Percentiles rank a stretch among this genome's conserved stretches.
Evolutionary conservation across 352 stramenopile species (phyloP).

Genomic region (Phytopythium ostracodes): DNA sequence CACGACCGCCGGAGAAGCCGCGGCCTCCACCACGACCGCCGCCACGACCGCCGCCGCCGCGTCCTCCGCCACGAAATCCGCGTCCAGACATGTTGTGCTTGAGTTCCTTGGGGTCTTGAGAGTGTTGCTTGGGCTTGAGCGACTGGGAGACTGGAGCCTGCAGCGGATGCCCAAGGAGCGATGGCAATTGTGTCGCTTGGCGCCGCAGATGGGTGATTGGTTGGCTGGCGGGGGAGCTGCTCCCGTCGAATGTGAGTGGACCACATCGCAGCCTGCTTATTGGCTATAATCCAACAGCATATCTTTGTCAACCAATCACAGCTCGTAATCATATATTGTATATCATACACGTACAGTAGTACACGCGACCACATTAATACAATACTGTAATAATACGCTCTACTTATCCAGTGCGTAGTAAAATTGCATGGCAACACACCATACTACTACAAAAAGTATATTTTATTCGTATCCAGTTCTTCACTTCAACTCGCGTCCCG

Average conservation of each 20-base stretch:
- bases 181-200: background rate
- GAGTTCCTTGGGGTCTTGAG: background rate
- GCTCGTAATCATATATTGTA: too few relatives aligned
- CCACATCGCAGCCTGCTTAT: background rate
- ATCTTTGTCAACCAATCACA: background rate
- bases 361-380: too few relatives aligned
- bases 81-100: constrained; percentile 40
- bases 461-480: too few relatives aligned
- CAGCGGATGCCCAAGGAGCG: background rate
- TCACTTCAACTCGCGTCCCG: too few relatives aligned
- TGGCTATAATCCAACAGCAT: background rate
- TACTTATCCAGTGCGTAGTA: too few relatives aligned
- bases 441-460: too few relatives aligned
- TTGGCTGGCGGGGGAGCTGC: background rate
- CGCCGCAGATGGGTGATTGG: background rate
- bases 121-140: background rate
- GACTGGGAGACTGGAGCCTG: background rate
- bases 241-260: background rate
- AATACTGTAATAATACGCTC: too few relatives aligned
- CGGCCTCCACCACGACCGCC: constrained; percentile 39
- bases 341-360: too few relatives aligned
- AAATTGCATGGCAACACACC: too few relatives aligned
- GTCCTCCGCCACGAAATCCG: constrained; percentile 55
- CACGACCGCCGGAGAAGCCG: constrained; percentile 17
- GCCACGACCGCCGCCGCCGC: constrained; percentile 37